Evolutionary conservation across 257 asterid genomes (phyloP).

Genomic region (Solanum arcanum): DNA sequence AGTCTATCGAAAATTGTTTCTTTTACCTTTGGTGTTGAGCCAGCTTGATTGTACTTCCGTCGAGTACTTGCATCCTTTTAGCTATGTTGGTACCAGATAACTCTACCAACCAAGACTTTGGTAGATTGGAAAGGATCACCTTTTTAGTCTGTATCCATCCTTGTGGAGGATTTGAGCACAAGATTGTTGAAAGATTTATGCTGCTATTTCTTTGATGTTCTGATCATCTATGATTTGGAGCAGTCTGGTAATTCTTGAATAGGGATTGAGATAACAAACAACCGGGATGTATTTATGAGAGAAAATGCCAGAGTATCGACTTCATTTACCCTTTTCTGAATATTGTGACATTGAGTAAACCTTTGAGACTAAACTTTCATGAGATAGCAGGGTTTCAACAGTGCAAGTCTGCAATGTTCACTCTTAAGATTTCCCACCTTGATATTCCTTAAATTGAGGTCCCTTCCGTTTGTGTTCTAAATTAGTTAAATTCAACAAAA

Average conservation of each 20-base stretch:
- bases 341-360: background rate
- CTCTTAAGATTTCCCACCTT: background rate
- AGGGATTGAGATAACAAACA: background rate
- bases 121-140: background rate
- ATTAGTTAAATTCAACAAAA: background rate
- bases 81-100: background rate
- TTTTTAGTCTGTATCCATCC: background rate
- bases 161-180: background rate
- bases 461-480: background rate
- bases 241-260: background rate
- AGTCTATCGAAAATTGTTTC: background rate
- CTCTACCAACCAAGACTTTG: background rate
- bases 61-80: background rate
- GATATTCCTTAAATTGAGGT: background rate
- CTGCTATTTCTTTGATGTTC: background rate
- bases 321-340: background rate
- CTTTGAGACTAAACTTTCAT: background rate
- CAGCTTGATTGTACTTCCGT: background rate
- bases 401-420: background rate
- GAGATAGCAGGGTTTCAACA: background rate
- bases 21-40: background rate
- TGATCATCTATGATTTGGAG: background rate
- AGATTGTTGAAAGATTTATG: background rate
- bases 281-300: background rate
- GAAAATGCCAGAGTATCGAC: background rate